Conservation (phyloP, 129 eudicot genomes). For the Silybum marianum region DNA sequence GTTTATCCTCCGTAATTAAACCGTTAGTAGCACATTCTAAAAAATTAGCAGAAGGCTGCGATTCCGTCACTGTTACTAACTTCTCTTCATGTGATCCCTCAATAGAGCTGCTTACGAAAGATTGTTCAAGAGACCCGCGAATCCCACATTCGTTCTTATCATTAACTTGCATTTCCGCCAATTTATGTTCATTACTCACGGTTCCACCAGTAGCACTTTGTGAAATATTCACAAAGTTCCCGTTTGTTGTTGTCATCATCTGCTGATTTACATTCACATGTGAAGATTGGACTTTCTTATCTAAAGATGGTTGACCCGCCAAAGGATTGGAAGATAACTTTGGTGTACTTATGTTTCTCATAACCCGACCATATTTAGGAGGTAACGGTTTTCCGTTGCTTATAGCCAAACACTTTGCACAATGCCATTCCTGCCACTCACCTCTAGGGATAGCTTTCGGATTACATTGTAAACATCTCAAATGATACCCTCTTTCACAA, state of each 20-base stretch:
- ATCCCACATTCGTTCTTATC: slow-evolving; percentile 28
- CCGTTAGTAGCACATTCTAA: slow-evolving; percentile 15
- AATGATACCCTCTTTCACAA: slow-evolving; percentile 92
- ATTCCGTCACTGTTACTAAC: slow-evolving; percentile 16
- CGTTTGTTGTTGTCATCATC: slow-evolving; percentile 42
- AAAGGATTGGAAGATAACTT: slow-evolving; percentile 58
- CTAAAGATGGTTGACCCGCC: slow-evolving; percentile 48
- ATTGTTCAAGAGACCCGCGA: slow-evolving; percentile 24
- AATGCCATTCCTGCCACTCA: slow-evolving; percentile 99
- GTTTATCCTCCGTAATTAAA: slow-evolving; percentile 29
- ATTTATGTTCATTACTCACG: slow-evolving; percentile 17
- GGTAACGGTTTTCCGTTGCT: slow-evolving; percentile 88
- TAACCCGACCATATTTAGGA: slow-evolving; percentile 96
- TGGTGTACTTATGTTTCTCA: slow-evolving; percentile 59
- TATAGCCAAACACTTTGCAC: slow-evolving; percentile 75
- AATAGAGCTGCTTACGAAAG: slow-evolving; percentile 26
- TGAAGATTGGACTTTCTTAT: slow-evolving; percentile 38
- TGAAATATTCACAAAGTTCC: slow-evolving; percentile 28
- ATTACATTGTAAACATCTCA: slow-evolving; percentile 71
- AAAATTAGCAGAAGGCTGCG: slow-evolving; percentile 35
- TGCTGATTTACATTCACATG: slow-evolving; percentile 48
- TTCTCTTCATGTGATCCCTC: slow-evolving; percentile 44
- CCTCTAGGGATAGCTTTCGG: slow-evolving; percentile 67
- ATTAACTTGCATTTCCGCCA: slow-evolving; percentile 31
- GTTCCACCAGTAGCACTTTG: slow-evolving; percentile 35